A percentile compares a stretch with the other conserved stretches of the same genome.
Evolutionary conservation across 2,329 filamentous ascomycete species (phyloP).

Genomic region (Aspergillus sp.): DNA sequence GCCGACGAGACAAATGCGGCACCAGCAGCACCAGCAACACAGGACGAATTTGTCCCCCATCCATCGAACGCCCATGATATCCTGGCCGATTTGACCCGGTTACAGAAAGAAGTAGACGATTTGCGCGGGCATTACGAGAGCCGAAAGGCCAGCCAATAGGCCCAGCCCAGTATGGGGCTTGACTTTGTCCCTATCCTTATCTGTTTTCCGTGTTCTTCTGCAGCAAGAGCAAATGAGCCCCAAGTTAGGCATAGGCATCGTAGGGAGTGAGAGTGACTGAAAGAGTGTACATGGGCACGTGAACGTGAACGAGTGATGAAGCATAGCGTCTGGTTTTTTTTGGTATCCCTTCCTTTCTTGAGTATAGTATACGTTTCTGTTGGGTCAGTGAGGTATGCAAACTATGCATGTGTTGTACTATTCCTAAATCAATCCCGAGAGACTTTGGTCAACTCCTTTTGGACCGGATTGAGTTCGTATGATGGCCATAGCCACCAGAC

Average conservation of each 20-base stretch:
- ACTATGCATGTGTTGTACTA: neutral
- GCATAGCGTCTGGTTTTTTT: conserved; percentile 5
- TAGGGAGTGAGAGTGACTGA: neutral
- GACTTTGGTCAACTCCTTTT: too few species aligned
- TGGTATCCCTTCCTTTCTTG: neutral
- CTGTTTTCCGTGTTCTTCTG: too few species aligned
- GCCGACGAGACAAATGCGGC: conserved; percentile 16
- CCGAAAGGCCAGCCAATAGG: conserved; percentile 31
- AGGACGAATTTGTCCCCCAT: conserved; percentile 34
- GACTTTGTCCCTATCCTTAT: too few species aligned
- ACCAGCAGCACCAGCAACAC: neutral
- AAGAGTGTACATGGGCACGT: neutral
- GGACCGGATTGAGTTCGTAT: too few species aligned
- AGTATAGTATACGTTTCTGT: neutral
- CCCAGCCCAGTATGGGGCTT: too few species aligned
- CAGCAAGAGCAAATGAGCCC: neutral
- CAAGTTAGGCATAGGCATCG: neutral
- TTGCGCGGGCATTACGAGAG: conserved; percentile 43
- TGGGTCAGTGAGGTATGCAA: neutral
- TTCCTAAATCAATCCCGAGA: too few species aligned
- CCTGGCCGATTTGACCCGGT: conserved; percentile 68
- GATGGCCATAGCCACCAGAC: too few species aligned
- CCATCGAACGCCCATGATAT: conserved; percentile 59
- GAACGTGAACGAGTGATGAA: conserved; percentile 8
- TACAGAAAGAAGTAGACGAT: conserved; percentile 75